Percentiles rank a stretch among this genome's conserved stretches.
phyloP scores from a whole-genome alignment of 768 basidiomycete species.

The Naganishia vaughanmartiniae region DNA sequence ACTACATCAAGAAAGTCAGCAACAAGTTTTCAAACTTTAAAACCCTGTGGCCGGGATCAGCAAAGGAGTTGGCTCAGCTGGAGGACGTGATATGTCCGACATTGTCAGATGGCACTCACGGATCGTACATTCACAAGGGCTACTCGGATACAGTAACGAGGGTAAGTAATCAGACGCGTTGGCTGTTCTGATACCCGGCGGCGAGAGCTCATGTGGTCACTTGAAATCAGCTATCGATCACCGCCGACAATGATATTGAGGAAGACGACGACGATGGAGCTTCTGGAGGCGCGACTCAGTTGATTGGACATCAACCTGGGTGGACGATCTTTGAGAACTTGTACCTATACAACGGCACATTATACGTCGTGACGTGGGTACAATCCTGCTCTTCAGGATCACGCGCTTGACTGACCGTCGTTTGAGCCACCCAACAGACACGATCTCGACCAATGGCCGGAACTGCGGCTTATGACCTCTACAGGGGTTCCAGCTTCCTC shows the following conservation, averaged over 20 bases:
- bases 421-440: conserved; percentile 30
- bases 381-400: neutral
- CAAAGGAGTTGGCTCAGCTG: conserved; percentile 21
- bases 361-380: conserved; percentile 50
- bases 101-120: conserved; percentile 5
- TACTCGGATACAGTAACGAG: conserved; percentile 8
- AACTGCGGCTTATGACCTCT: conserved; percentile 62
- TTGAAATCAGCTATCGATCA: neutral
- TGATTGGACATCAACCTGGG: conserved; percentile 43
- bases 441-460: conserved; percentile 40
- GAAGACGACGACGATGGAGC: conserved; percentile 29
- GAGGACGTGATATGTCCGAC: conserved; percentile 20
- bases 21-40: conserved; percentile 15
- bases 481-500: conserved; percentile 62
- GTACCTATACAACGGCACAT: conserved; percentile 45
- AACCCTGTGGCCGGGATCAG: conserved; percentile 12
- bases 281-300: conserved; percentile 30
- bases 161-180: neutral
- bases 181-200: neutral
- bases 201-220: neutral
- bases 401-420: neutral
- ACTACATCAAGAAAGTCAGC: conserved; percentile 7
- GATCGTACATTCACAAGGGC: neutral
- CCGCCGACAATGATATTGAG: conserved; percentile 13
- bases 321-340: conserved; percentile 49